Evolutionary conservation across 768 basidiomycete species (phyloP).

Genomic region (Termitomyces sp.): DNA sequence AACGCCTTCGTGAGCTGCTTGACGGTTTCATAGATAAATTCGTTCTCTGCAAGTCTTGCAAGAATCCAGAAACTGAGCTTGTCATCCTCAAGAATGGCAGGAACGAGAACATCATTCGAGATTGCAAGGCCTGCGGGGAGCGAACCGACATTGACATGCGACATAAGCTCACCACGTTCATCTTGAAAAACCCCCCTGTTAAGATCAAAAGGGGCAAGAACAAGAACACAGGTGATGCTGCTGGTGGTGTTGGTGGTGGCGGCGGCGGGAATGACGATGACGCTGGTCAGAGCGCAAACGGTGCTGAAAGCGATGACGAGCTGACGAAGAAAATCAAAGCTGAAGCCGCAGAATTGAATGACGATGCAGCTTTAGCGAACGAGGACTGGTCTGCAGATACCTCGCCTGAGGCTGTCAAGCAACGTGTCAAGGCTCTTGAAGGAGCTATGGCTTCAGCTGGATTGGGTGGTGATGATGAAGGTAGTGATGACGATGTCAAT

Average conservation of each 20-base stretch:
- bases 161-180: constrained; percentile 94
- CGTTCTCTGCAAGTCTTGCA: constrained; percentile 94
- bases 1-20: constrained; percentile 90
- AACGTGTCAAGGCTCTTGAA: constrained; percentile 72
- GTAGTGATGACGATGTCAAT: constrained; percentile 81
- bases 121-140: constrained; percentile 98
- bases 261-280: constrained; percentile 34
- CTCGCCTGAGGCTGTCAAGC: constrained; percentile 81
- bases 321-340: constrained; percentile 88
- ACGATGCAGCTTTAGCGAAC: constrained; percentile 51
- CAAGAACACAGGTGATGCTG: constrained; percentile 36
- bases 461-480: constrained; percentile 71
- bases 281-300: constrained; percentile 40
- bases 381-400: constrained; percentile 95
- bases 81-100: constrained; percentile 80
- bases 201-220: constrained; percentile 72
- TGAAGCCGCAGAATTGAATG: constrained; percentile 73
- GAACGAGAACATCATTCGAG: constrained; percentile 83
- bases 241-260: constrained; percentile 20
- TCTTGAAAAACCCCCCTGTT: constrained; percentile 95
- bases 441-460: constrained; percentile 47
- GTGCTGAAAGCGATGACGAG: constrained; percentile 81
- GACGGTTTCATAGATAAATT: constrained; percentile 98
- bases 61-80: constrained; percentile 98
- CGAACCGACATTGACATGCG: constrained; percentile 92